phyloP scores from a whole-genome alignment of 768 basidiomycete genomes.

The Phanerochaete carnosa region DNA sequence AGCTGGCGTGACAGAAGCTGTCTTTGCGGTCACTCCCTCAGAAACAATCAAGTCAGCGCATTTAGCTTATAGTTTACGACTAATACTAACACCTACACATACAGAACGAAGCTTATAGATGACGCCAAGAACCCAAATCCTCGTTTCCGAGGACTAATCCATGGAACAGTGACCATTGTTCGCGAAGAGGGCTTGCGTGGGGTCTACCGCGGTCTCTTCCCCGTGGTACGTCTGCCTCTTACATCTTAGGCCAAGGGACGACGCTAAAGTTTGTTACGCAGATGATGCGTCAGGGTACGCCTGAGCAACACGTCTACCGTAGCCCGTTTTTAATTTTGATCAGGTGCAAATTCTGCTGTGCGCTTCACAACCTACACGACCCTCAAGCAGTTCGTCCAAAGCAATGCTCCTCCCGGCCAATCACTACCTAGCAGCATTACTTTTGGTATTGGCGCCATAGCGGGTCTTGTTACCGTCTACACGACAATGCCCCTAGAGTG shows the following conservation, averaged over 20 bases:
- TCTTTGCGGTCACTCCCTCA: slow-evolving; percentile 94
- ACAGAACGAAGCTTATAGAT: slow-evolving; percentile 94
- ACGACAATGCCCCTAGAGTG: slow-evolving; percentile 84
- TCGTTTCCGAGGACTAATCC: slow-evolving; percentile 80
- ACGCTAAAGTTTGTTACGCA: slow-evolving; percentile 25
- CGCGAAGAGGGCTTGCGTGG: slow-evolving; percentile 81
- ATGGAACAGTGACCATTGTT: slow-evolving; percentile 80
- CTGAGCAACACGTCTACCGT: not conserved
- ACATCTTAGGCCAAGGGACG: not conserved
- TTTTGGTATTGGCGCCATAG: slow-evolving; percentile 90
- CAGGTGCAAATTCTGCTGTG: slow-evolving; percentile 85
- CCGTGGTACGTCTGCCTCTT: slow-evolving; percentile 62
- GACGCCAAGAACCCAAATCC: slow-evolving; percentile 86
- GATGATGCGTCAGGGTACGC: slow-evolving; percentile 90
- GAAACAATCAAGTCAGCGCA: slow-evolving; percentile 92
- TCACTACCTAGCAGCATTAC: slow-evolving; percentile 84
- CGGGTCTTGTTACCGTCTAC: slow-evolving; percentile 94
- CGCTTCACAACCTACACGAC: slow-evolving; percentile 95
- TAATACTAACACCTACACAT: not conserved
- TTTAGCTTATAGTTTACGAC: not conserved
- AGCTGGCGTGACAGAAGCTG: slow-evolving; percentile 89
- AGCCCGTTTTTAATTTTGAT: not conserved
- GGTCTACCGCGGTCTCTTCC: slow-evolving; percentile 88
- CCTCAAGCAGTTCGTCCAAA: slow-evolving; percentile 89
- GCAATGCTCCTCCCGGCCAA: slow-evolving; percentile 78